Evolutionary conservation across 495 filamentous ascomycete species (phyloP).

Genomic region (Corynascus novoguineensis): DNA sequence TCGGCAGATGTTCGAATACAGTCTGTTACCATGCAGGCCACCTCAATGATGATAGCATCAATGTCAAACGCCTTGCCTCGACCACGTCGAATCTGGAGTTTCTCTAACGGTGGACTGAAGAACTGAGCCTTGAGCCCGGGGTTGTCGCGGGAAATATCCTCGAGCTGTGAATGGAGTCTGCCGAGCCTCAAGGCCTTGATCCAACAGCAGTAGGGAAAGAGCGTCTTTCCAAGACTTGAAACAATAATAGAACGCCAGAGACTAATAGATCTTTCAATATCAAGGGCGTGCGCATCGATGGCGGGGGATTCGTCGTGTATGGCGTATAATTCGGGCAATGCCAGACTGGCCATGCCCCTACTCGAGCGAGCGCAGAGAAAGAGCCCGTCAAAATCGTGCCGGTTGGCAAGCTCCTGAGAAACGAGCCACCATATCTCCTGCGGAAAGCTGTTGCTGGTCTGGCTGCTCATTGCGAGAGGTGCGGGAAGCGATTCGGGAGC

Average conservation of each 20-base stretch:
- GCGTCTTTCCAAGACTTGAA: slow-evolving; percentile 58
- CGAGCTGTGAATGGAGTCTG: slow-evolving; percentile 54
- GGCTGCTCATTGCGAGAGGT: background rate
- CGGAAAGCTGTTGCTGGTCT: slow-evolving; percentile 34
- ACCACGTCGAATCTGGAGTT: slow-evolving; percentile 23
- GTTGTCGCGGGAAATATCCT: slow-evolving; percentile 40
- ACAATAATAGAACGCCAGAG: slow-evolving; percentile 66
- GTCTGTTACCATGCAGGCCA: slow-evolving; percentile 29
- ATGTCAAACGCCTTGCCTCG: slow-evolving; percentile 10
- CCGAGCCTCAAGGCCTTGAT: slow-evolving; percentile 57
- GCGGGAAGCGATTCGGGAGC: background rate
- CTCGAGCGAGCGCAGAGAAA: slow-evolving; percentile 50
- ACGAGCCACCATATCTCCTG: slow-evolving; percentile 58
- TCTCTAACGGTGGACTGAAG: slow-evolving; percentile 45
- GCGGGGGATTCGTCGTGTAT: slow-evolving; percentile 32
- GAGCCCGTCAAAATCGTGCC: slow-evolving; percentile 51
- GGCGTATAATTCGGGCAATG: slow-evolving; percentile 57
- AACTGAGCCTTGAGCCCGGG: slow-evolving; percentile 32
- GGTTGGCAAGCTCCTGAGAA: slow-evolving; percentile 48
- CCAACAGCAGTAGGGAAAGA: slow-evolving; percentile 65
- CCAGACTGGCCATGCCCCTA: slow-evolving; percentile 49
- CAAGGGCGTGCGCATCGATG: slow-evolving; percentile 12
- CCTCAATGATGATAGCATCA: slow-evolving; percentile 21
- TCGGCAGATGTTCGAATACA: slow-evolving; percentile 34
- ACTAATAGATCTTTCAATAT: slow-evolving; percentile 47